Evolutionary conservation across 345 rosid genomes (phyloP), one percentile per base, ranked within the genome.

Genomic region (Acer campestre): DNA sequence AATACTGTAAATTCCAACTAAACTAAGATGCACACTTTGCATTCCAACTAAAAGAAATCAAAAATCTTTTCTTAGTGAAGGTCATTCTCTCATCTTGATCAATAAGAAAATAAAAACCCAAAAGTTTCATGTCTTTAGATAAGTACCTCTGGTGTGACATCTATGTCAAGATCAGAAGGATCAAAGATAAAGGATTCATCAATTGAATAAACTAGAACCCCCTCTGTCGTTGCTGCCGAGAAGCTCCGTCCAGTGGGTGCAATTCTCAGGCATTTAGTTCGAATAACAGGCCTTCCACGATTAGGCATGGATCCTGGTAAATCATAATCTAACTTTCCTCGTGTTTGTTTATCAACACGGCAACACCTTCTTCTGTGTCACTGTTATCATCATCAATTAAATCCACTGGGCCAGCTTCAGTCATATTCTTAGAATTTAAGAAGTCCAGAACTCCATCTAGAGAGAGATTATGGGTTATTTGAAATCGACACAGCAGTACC

Each of bases 101-200:
- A 68, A 17, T 29, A 23, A 6, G 16, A 56, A 42, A 16, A 31
- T n/a, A 7, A 40, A 44, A 10, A 3, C n/a, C 10, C 10, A 48
- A 61, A 31, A 68, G 16, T 35, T 69, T 64, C 44, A 40, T 2
- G 3, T 56, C 6, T 53, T 40, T 35, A n/a, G 29, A 68, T 59
- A 79, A 70, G 74, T 85, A 96, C 99, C 92, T 94, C 94, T 49
- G 98, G 98, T 69, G 99, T 96, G 56, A 96, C 98, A 72, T 94
- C 98, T 18, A 96, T 92, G 86, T 91, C 99, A 68, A 96, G 99
- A 88, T 96, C 98, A 7, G 98, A 89, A 31, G 99, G 99, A 84
- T 94, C 98, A 29, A 96, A 92, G 83, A 96, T 91, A 70, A 94
- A 96, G 61, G 97, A 88, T 1, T 94, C 99, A 48, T 96, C 98